These are phyloP conservation scores for Pneumocystis murina DNA, from an alignment of 1,139 yeast genomes.

Conservation along the genomic window DNA sequence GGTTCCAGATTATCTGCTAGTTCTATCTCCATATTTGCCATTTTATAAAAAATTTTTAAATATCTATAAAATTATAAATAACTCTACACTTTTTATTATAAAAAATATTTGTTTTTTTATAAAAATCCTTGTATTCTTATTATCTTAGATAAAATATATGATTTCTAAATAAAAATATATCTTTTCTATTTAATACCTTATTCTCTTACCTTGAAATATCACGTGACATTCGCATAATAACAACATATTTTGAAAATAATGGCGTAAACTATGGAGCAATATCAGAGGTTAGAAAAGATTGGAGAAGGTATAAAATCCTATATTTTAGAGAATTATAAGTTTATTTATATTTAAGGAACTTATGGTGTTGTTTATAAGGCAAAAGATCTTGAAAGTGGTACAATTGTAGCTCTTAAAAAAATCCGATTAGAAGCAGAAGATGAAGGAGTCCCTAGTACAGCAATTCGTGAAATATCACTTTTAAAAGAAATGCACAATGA, in stretches of 20 bases:
- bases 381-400: conserved; percentile 65
- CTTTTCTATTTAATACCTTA: too few species aligned
- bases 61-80: too few species aligned
- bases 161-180: too few species aligned
- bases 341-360: conserved; percentile 72
- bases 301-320: conserved; percentile 60
- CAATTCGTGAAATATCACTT: conserved; percentile 86
- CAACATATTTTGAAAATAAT: not conserved
- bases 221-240: not conserved
- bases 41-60: not conserved
- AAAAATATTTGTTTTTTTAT: too few species aligned
- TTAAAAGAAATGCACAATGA: conserved; percentile 95
- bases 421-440: conserved; percentile 63
- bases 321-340: conserved; percentile 49
- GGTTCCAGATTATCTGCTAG: not conserved
- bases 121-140: too few species aligned
- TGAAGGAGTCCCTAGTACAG: conserved; percentile 97
- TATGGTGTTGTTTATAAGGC: conserved; percentile 98
- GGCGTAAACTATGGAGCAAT: conserved; percentile 25
- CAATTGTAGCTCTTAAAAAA: conserved; percentile 87
- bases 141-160: too few species aligned
- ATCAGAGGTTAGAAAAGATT: conserved; percentile 84
- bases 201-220: not conserved
- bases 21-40: not conserved
- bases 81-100: too few species aligned